A percentile compares a stretch with the other conserved stretches of the same genome.
These are phyloP conservation scores for Anisodus acutangulus DNA, from an alignment of 257 asterid genomes.

Conservation along the genomic window DNA sequence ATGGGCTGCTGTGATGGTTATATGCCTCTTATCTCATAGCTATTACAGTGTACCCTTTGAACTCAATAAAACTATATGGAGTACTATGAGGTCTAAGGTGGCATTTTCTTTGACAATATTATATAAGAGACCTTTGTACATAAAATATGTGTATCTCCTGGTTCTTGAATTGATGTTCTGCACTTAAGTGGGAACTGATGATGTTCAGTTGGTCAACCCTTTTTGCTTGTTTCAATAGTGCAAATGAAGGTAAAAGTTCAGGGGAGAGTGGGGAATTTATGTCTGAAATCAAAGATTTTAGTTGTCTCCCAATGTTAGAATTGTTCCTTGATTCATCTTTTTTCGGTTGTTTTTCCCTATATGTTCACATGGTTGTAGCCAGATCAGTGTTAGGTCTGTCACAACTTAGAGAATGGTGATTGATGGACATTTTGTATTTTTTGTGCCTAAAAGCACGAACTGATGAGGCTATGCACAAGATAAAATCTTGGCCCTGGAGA, in stretches of 20 bases:
- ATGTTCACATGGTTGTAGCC: background rate
- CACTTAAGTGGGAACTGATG: background rate
- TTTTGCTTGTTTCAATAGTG: background rate
- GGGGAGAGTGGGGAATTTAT: background rate
- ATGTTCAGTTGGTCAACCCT: background rate
- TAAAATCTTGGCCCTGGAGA: too few relatives aligned
- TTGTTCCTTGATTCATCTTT: background rate
- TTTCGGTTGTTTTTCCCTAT: background rate
- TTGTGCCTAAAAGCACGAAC: too few relatives aligned
- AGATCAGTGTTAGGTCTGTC: background rate
- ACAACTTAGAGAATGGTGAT: background rate
- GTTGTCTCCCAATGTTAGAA: background rate
- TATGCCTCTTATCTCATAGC: background rate
- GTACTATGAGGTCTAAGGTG: background rate
- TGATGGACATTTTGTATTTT: background rate
- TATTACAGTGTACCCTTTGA: background rate
- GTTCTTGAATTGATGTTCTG: slow-evolving; percentile 17
- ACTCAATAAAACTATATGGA: background rate
- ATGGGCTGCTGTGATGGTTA: background rate
- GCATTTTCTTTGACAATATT: background rate
- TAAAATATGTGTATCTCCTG: background rate
- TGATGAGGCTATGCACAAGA: too few relatives aligned
- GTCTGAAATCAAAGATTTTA: background rate
- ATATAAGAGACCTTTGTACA: too few relatives aligned
- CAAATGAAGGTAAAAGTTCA: background rate